Evolutionary conservation across 116 monocot species (phyloP), one percentile per base, ranked within the genome.

Genomic region (Cymodocea nodosa): DNA sequence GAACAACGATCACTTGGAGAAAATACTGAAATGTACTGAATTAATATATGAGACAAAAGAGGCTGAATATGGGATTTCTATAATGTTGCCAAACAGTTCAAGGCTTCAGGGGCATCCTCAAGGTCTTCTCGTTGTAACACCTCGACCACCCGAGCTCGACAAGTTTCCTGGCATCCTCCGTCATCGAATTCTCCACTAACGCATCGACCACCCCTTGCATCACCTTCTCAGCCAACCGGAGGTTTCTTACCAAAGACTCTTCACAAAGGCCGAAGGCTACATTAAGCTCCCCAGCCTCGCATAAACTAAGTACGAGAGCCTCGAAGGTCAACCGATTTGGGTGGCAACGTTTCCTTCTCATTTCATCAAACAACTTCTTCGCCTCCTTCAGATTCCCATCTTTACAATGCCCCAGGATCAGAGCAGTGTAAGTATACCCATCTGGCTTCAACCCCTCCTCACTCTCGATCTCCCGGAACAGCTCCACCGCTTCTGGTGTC

Each of bases 331-430:
- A 56, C 55, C 60, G 51, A 51, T 76, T 87, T 0, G 87, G 80
- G 24, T 63, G 50, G 56, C 81, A 91, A 4, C 56, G 73, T 18
- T 77, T 84, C 50, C 67, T 77, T 13, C 11, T 6, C 78, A 92
- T 51, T 58, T 87, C 74, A 13, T 58, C 40, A 35, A 76, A 87
- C 55, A 87, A 30, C 70, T 65, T 76, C 76, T 78, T 87, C 9
- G 85, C 92, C 50, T 82, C 73, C n/a, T 74, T 73, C 65, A 84
- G 76, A 44, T 84, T 80, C 52, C 80, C 82, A 51, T 73, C 82
- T 50, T 64, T 66, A 63, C 66, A 66, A 65, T 85, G 73, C 10
- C 79, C 82, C 70, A 76, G 77, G 15, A 92, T 92, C 69, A 92
- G 35, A 4, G 75, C 76, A 70, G 84, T 87, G 75, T 72, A 92